A percentile compares a stretch with the other conserved stretches of the same genome.
These are phyloP conservation scores for Ustilago curta DNA, from an alignment of 1,284 basidiomycete species.

Conservation along the genomic window DNA sequence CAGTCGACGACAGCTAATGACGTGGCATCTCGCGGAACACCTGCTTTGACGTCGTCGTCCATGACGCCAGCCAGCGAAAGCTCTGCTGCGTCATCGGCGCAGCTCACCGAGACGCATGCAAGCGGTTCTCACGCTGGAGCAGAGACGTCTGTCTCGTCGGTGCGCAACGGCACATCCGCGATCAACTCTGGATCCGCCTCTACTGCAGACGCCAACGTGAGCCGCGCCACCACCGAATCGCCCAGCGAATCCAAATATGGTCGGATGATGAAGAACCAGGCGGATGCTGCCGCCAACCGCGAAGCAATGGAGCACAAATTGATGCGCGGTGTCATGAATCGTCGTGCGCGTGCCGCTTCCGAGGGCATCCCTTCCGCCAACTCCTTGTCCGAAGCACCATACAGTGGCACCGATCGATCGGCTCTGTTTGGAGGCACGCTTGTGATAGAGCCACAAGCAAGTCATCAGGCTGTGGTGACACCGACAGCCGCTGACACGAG, in stretches of 20 bases:
- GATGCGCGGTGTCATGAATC: slow-evolving; percentile 39
- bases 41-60: slow-evolving; percentile 14
- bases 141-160: slow-evolving; percentile 12
- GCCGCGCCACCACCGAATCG: slow-evolving; percentile 32
- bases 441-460: slow-evolving; percentile 17
- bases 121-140: neutral
- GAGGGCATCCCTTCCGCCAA: slow-evolving; percentile 37
- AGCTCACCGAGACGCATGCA: neutral
- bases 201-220: slow-evolving; percentile 2
- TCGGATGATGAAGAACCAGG: slow-evolving; percentile 32
- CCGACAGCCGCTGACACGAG: slow-evolving; percentile 9
- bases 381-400: slow-evolving; percentile 21
- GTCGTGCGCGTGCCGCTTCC: slow-evolving; percentile 41
- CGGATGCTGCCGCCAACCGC: slow-evolving; percentile 29
- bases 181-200: slow-evolving; percentile 6
- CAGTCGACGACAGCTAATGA: slow-evolving; percentile 40
- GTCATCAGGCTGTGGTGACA: slow-evolving; percentile 14
- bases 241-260: slow-evolving; percentile 41
- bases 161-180: slow-evolving; percentile 15
- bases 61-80: slow-evolving; percentile 30
- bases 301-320: slow-evolving; percentile 29
- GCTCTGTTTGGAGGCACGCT: slow-evolving; percentile 8
- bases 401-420: slow-evolving; percentile 4
- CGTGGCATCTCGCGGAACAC: slow-evolving; percentile 19
- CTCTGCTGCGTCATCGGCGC: slow-evolving; percentile 13